Evolutionary conservation across 345 rosid genomes (phyloP).

Genomic region (Barbarea vulgaris): DNA sequence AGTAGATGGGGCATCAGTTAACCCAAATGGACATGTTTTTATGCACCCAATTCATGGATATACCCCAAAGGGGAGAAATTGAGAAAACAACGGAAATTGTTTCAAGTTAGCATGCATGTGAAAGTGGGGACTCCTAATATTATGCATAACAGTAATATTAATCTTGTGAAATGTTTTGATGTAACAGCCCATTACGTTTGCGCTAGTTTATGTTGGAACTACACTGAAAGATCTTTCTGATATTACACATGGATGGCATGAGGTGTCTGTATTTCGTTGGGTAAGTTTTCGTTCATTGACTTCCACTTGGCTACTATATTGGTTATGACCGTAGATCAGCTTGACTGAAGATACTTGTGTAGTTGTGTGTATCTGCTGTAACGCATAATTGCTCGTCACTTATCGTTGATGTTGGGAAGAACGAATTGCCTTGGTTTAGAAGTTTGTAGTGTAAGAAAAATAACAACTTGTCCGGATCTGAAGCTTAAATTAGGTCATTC

Average conservation of each 20-base stretch:
- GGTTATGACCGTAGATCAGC: not conserved
- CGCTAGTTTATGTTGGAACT: conserved; percentile 59
- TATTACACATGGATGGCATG: conserved; percentile 56
- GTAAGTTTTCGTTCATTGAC: conserved; percentile 36
- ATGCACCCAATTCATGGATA: not conserved
- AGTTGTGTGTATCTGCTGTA: conserved; percentile 4
- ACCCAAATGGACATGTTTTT: conserved; percentile 16
- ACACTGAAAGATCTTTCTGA: conserved; percentile 61
- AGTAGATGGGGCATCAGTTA: conserved; percentile 1
- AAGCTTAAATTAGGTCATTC: not conserved
- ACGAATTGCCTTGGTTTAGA: not conserved
- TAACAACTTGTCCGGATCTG: not conserved
- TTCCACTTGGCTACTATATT: conserved; percentile 16
- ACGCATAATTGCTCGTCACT: not conserved
- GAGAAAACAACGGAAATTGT: not conserved
- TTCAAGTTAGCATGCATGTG: conserved; percentile 18
- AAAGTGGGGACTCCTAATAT: not conserved
- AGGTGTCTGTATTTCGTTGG: conserved; percentile 53
- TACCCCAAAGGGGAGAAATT: not conserved
- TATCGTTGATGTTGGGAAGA: not conserved
- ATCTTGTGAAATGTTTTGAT: conserved; percentile 21
- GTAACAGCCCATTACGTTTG: conserved; percentile 58
- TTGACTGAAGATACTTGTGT: not conserved
- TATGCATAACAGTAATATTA: not conserved
- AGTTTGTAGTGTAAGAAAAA: not conserved